Conservation (phyloP, 1,139 yeast species). For the Yamadazyma buinensis region DNA sequence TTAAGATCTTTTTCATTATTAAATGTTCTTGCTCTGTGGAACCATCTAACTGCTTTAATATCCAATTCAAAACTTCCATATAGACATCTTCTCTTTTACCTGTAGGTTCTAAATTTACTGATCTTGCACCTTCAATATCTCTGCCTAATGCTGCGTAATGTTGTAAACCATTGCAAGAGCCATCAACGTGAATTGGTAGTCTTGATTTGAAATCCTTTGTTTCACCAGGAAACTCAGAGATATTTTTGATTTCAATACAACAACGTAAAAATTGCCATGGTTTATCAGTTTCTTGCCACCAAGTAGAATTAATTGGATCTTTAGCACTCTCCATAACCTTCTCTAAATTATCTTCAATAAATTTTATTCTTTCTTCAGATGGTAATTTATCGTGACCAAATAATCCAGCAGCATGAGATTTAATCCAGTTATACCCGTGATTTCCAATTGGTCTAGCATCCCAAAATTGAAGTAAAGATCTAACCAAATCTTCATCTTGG, state of each 20-base stretch:
- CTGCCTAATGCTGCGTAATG: slow-evolving; percentile 44
- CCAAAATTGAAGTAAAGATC: slow-evolving; percentile 40
- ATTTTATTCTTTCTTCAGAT: slow-evolving; percentile 22
- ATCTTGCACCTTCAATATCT: slow-evolving; percentile 33
- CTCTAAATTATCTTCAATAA: slow-evolving; percentile 21
- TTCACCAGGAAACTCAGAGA: slow-evolving; percentile 16
- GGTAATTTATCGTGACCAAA: slow-evolving; percentile 30
- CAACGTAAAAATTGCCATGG: slow-evolving; percentile 41
- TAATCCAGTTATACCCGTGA: slow-evolving; percentile 36
- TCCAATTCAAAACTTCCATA: slow-evolving; percentile 27
- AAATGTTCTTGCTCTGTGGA: slow-evolving; percentile 14
- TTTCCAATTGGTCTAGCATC: slow-evolving; percentile 31
- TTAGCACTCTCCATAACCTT: slow-evolving; percentile 26
- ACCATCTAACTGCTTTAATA: slow-evolving; percentile 22
- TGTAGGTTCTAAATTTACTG: slow-evolving; percentile 31
- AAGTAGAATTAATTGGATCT: slow-evolving; percentile 22
- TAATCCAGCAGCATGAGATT: slow-evolving; percentile 38
- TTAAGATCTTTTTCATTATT: slow-evolving; percentile 19
- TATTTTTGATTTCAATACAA: slow-evolving; percentile 29
- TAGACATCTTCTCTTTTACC: slow-evolving; percentile 33
- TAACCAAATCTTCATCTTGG: slow-evolving; percentile 33
- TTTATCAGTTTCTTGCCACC: slow-evolving; percentile 40
- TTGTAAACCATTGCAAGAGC: slow-evolving; percentile 47
- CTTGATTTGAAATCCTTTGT: slow-evolving; percentile 26
- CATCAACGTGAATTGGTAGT: slow-evolving; percentile 43